Conservation (phyloP, 495 filamentous ascomycete species). For the Trichoderma virens region DNA sequence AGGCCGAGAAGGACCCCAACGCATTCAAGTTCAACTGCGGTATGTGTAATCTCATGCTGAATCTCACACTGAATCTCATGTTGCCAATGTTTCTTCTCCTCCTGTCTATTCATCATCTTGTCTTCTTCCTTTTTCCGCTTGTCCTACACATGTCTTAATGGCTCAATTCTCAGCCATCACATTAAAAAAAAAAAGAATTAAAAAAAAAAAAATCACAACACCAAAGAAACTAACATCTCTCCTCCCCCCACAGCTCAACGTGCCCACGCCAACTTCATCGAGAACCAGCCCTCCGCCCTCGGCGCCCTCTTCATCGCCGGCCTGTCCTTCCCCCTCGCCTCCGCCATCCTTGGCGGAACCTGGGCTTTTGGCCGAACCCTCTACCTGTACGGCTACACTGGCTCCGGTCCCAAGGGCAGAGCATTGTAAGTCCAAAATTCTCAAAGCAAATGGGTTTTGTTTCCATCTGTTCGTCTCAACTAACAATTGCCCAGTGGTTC, state of each 20-base stretch:
- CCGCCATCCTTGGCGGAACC: conserved; percentile 41
- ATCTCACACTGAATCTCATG: not conserved
- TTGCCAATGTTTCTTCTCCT: too few species aligned
- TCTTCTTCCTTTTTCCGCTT: too few species aligned
- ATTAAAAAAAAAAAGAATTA: conserved; percentile 21
- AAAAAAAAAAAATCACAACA: too few species aligned
- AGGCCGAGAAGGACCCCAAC: conserved; percentile 47
- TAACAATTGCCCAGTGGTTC: conserved; percentile 15
- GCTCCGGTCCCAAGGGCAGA: conserved; percentile 30
- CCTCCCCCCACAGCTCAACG: conserved; percentile 50
- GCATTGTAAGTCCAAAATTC: conserved; percentile 15
- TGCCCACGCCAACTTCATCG: conserved; percentile 63
- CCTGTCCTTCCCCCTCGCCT: conserved; percentile 48
- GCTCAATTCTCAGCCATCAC: conserved; percentile 17
- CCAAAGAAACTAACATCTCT: too few species aligned
- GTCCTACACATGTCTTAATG: too few species aligned
- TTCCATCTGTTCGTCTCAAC: conserved; percentile 1
- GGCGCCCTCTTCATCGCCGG: conserved; percentile 47
- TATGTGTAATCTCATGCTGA: conserved; percentile 11
- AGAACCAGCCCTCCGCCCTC: conserved; percentile 55
- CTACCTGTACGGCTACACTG: conserved; percentile 55
- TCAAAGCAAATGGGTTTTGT: not conserved
- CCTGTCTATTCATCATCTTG: too few species aligned
- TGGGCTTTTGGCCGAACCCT: conserved; percentile 50
- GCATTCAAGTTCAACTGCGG: conserved; percentile 45